Conservation (phyloP, 306 rosid species). For the Rosa persica region DNA sequence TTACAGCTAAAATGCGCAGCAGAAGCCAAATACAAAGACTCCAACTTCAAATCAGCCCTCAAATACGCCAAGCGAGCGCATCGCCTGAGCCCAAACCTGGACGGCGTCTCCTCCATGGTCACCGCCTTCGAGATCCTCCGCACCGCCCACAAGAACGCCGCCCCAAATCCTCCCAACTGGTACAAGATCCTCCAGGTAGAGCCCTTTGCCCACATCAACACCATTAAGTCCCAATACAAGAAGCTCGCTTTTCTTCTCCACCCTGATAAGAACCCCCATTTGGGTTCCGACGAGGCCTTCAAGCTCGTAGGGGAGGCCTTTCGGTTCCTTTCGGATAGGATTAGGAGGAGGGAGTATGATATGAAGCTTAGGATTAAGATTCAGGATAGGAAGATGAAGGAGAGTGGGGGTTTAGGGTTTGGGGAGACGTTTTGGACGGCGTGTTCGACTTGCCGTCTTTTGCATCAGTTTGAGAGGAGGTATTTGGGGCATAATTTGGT, state of each 20-base stretch:
- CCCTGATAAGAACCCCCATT: constrained; percentile 61
- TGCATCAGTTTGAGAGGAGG: constrained; percentile 80
- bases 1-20: constrained; percentile 46
- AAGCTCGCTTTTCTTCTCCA: constrained; percentile 64
- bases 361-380: constrained; percentile 54
- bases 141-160: constrained; percentile 18
- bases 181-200: constrained; percentile 61
- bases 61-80: constrained; percentile 65
- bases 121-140: constrained; percentile 64
- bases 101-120: constrained; percentile 50
- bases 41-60: constrained; percentile 56
- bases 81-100: constrained; percentile 46
- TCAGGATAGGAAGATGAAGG: constrained; percentile 49
- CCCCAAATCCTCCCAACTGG: constrained; percentile 42
- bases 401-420: constrained; percentile 15
- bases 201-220: constrained; percentile 52
- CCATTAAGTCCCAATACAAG: constrained; percentile 64
- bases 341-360: constrained; percentile 61
- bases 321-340: constrained; percentile 55
- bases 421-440: constrained; percentile 75
- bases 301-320: constrained; percentile 72
- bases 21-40: constrained; percentile 46
- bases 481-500: constrained; percentile 62
- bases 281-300: constrained; percentile 69
- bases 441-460: constrained; percentile 63